Evolutionary conservation across 805 yeast species (phyloP).

Genomic region (Starmerella floris): DNA sequence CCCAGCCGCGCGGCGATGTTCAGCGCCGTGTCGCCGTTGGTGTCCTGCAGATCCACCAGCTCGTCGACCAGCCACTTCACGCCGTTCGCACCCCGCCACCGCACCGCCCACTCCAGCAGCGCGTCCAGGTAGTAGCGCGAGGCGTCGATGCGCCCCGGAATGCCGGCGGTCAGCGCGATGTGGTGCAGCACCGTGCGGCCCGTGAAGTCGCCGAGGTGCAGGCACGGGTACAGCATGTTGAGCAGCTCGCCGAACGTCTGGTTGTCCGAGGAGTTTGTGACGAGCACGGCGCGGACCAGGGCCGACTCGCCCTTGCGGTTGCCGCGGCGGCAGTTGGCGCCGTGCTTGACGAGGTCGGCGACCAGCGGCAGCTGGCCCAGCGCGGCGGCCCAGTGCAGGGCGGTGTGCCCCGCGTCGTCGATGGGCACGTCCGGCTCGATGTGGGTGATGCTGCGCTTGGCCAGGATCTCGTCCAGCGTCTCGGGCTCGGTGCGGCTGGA

Average conservation of each 20-base stretch:
- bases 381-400: slow-evolving; percentile 92
- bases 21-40: slow-evolving; percentile 88
- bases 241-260: slow-evolving; percentile 60
- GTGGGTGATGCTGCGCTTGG: slow-evolving; percentile 23
- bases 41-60: slow-evolving; percentile 77
- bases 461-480: slow-evolving; percentile 13
- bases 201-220: slow-evolving; percentile 49
- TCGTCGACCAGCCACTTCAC: slow-evolving; percentile 44
- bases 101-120: slow-evolving; percentile 65
- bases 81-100: slow-evolving; percentile 34
- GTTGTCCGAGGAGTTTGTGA: slow-evolving; percentile 68
- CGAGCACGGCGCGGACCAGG: slow-evolving; percentile 68
- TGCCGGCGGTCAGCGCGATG: slow-evolving; percentile 66
- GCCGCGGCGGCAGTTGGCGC: slow-evolving; percentile 56
- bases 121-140: slow-evolving; percentile 61
- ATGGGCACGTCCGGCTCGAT: slow-evolving; percentile 60
- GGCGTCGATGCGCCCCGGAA: slow-evolving; percentile 59
- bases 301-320: slow-evolving; percentile 84
- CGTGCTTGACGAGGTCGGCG: slow-evolving; percentile 48
- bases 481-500: slow-evolving; percentile 13
- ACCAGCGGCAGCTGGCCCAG: slow-evolving; percentile 66
- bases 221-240: slow-evolving; percentile 61
- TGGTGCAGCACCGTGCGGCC: slow-evolving; percentile 79
- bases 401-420: slow-evolving; percentile 86
- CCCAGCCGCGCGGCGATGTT: slow-evolving; percentile 88